Evolutionary conservation across 2,329 filamentous ascomycete genomes (phyloP), one percentile per base, ranked within the genome.

Genomic region (Parasarocladium wereldwijsianum): DNA sequence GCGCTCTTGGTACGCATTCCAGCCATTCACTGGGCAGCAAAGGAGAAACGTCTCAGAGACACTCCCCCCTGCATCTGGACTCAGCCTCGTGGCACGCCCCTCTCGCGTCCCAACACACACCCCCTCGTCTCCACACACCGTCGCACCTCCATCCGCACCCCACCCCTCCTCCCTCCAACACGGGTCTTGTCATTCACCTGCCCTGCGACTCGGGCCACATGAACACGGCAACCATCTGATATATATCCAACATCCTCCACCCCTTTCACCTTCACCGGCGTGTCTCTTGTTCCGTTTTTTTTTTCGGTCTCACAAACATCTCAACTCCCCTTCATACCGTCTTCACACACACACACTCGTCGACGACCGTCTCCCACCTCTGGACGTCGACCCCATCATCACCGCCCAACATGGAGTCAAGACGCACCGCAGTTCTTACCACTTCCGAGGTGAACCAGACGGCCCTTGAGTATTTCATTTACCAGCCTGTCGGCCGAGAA

Each of bases 401-500:
- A 14, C 24, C 7, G 17, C 22, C 27, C 34, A 56, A 27, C 41
- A 69, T 68, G 64, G 55, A 58, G 39, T 60, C 59, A 43, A 49
- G 54, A 50, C 53, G 17, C 19, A 17, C 28, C 17, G 23, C 28
- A 53, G 36, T n/a, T n/a, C 54, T 70, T 45, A 52, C 52, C 47
- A 51, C 56, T 47, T 55, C 55, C 37, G 64, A 72, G 54, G 64
- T 73, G 47, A 85, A 85, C 62, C 70, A 76, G 51, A 67, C 67
- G 32, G 82, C 82, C 29, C 66, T 90, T 39, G 79, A 86, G 45
- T 70, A 80, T 45, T 87, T 90, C 51, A 70, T 90, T 58, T 82
- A 78, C 56, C 68, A 70, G 42, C 76, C 76, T 8, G 82, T 90
- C 39, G 74, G 66, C 47, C 66, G 66, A 43, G 66, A 77, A 32